Percentiles rank a stretch among this genome's conserved stretches.
phyloP scores from a whole-genome alignment of 116 monocot species.

The Trichopus zeylanicus region DNA sequence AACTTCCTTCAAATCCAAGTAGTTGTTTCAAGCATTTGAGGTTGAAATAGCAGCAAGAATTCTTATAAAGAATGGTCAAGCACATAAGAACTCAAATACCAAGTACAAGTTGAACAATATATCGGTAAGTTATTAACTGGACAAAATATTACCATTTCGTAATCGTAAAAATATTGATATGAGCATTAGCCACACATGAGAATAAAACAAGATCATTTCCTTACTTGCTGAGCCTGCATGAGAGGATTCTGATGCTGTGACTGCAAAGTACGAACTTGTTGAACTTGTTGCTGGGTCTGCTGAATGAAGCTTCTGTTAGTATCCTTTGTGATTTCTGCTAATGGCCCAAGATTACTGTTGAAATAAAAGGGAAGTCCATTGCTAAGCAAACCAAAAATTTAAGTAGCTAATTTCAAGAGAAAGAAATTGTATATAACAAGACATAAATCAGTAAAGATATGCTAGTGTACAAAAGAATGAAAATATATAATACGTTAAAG shows the following conservation, averaged over 20 bases:
- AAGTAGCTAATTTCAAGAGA: not conserved
- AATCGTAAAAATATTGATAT: too few relatives aligned
- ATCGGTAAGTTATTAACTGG: too few relatives aligned
- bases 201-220: not conserved
- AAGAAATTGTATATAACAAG: not conserved
- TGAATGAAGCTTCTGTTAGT: conserved; percentile 32
- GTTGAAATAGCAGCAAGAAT: too few relatives aligned
- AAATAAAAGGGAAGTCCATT: conserved; percentile 7
- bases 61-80: too few relatives aligned
- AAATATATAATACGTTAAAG: not conserved
- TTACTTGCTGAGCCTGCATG: conserved; percentile 52
- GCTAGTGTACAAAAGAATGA: not conserved
- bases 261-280: conserved; percentile 45
- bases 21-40: too few relatives aligned
- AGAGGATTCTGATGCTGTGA: conserved; percentile 53
- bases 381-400: not conserved
- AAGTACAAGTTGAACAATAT: too few relatives aligned
- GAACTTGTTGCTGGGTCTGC: conserved; percentile 54
- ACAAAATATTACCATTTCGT: not conserved
- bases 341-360: conserved; percentile 51
- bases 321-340: conserved; percentile 62
- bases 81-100: too few relatives aligned
- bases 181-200: too few relatives aligned
- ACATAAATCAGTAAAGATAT: not conserved
- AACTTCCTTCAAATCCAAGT: too few relatives aligned